Conservation (phyloP, 192 early-diverging fungal species). For the Coemansia erecta region DNA sequence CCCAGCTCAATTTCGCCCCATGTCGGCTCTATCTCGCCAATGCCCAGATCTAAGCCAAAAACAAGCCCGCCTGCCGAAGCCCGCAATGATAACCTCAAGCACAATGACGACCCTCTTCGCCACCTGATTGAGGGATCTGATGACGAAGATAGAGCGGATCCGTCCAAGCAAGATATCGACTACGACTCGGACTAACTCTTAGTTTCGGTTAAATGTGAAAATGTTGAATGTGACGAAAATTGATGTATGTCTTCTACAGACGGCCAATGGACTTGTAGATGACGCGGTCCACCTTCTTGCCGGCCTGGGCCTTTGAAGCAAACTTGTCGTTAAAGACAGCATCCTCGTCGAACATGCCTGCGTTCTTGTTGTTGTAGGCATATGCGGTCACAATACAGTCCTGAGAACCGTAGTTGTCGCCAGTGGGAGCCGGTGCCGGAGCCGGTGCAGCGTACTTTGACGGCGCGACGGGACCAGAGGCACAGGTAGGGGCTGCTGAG, state of each 20-base stretch:
- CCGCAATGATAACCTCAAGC: not conserved
- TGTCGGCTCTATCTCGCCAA: no score
- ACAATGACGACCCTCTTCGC: not conserved
- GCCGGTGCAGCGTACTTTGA: slow-evolving; percentile 2
- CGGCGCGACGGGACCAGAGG: slow-evolving; percentile 1
- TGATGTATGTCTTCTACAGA: not conserved
- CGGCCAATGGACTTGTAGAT: slow-evolving; percentile 14
- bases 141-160: not conserved
- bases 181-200: not conserved
- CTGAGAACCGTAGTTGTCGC: not conserved
- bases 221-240: not conserved
- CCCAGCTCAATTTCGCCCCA: no score
- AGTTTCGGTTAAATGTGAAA: no score
- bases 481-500: not conserved
- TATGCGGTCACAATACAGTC: not conserved
- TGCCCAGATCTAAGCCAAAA: no score
- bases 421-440: not conserved
- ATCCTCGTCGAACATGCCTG: not conserved
- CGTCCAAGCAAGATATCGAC: not conserved
- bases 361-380: slow-evolving; percentile 9
- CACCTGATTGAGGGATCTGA: slow-evolving; percentile 1
- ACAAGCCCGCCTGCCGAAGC: not conserved
- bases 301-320: slow-evolving; percentile 1
- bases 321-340: slow-evolving; percentile 6
- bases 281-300: slow-evolving; percentile 6